phyloP scores from a whole-genome alignment of 768 basidiomycete species.

The Phallus indusiatus region DNA sequence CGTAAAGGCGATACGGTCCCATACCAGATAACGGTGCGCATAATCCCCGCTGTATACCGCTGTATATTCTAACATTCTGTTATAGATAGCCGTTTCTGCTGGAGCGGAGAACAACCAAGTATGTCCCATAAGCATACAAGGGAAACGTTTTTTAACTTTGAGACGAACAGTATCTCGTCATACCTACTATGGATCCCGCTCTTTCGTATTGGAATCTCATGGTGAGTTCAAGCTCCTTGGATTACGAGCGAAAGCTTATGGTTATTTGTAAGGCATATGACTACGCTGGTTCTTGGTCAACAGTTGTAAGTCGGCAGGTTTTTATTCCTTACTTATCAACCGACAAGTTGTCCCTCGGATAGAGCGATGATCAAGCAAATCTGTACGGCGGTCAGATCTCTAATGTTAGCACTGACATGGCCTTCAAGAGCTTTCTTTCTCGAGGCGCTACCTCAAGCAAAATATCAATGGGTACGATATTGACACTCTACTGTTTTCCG shows the following conservation, averaged over 20 bases:
- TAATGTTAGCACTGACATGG: conserved; percentile 56
- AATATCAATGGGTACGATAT: conserved; percentile 48
- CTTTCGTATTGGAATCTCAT: conserved; percentile 78
- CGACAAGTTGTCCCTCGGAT: neutral
- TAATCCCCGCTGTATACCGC: neutral
- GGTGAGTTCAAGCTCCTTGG: conserved; percentile 27
- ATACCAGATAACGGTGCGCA: conserved; percentile 44
- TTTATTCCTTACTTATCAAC: neutral
- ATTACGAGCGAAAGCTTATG: neutral
- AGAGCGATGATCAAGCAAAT: conserved; percentile 53
- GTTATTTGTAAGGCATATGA: conserved; percentile 48
- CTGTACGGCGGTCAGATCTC: conserved; percentile 58
- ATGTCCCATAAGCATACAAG: neutral
- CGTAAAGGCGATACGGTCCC: conserved; percentile 52
- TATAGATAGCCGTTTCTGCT: conserved; percentile 49
- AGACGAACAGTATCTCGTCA: conserved; percentile 30
- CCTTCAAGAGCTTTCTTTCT: conserved; percentile 49
- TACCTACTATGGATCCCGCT: conserved; percentile 55
- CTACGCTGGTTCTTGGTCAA: conserved; percentile 71
- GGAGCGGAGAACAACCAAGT: conserved; percentile 46
- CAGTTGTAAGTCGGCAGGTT: conserved; percentile 24
- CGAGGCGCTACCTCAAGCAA: conserved; percentile 57
- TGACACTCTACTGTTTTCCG: neutral
- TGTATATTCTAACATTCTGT: neutral
- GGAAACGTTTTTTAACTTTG: neutral